These are phyloP conservation scores for Aspergillus quadrilineatus DNA, from an alignment of 2,329 filamentous ascomycete genomes.

Conservation along the genomic window DNA sequence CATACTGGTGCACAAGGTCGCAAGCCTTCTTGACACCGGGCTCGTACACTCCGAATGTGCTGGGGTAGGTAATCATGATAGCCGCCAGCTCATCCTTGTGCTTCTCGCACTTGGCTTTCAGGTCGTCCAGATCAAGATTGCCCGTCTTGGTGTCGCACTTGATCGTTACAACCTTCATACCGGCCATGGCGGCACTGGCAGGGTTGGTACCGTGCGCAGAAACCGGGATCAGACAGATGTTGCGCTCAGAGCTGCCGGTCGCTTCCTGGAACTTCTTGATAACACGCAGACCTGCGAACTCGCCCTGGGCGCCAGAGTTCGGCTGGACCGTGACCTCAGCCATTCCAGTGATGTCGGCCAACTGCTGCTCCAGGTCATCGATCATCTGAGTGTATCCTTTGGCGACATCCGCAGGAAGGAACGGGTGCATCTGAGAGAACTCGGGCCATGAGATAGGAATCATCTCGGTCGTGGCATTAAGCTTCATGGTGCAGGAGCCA, in stretches of 20 bases:
- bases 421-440: slow-evolving; percentile 79
- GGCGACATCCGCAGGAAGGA: slow-evolving; percentile 63
- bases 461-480: slow-evolving; percentile 94
- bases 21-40: slow-evolving; percentile 83
- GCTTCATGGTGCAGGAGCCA: slow-evolving; percentile 97
- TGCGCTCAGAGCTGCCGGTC: slow-evolving; percentile 64
- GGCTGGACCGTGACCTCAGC: slow-evolving; percentile 86
- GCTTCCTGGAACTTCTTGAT: slow-evolving; percentile 82
- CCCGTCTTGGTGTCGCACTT: slow-evolving; percentile 86
- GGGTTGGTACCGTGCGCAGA: slow-evolving; percentile 96
- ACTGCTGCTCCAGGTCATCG: slow-evolving; percentile 68
- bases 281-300: slow-evolving; percentile 84
- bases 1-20: slow-evolving; percentile 78
- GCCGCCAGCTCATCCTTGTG: slow-evolving; percentile 81
- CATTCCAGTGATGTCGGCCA: slow-evolving; percentile 84
- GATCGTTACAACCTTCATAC: slow-evolving; percentile 88
- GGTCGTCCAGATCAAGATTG: slow-evolving; percentile 82
- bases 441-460: slow-evolving; percentile 74
- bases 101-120: slow-evolving; percentile 85
- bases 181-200: slow-evolving; percentile 90
- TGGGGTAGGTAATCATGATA: slow-evolving; percentile 97
- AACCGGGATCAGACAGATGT: slow-evolving; percentile 91
- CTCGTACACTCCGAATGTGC: slow-evolving; percentile 93
- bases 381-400: slow-evolving; percentile 71
- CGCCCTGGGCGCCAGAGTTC: slow-evolving; percentile 93